Evolutionary conservation across 805 yeast genomes (phyloP).

Genomic region (Candida suzukii): DNA sequence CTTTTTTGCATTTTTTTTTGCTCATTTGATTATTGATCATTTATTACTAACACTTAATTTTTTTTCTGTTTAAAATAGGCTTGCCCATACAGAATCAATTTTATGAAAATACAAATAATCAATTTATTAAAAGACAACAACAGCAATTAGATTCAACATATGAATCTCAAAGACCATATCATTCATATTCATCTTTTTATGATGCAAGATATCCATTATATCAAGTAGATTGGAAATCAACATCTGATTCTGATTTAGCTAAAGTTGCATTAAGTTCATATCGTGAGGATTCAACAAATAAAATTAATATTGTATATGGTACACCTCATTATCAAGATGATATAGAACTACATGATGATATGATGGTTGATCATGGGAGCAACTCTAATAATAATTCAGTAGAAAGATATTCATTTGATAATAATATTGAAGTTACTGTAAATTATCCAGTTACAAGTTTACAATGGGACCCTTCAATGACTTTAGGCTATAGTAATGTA

Average conservation of each 20-base stretch:
- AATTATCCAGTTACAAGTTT: slow-evolving; percentile 66
- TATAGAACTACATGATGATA: slow-evolving; percentile 13
- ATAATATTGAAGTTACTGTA: slow-evolving; percentile 44
- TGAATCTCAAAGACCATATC: neutral
- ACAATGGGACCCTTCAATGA: slow-evolving; percentile 60
- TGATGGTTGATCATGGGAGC: slow-evolving; percentile 8
- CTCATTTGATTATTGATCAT: neutral
- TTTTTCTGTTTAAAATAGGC: neutral
- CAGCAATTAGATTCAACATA: slow-evolving; percentile 1
- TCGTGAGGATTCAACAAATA: slow-evolving; percentile 70
- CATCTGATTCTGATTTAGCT: slow-evolving; percentile 30
- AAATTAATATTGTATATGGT: slow-evolving; percentile 45
- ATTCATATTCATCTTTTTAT: slow-evolving; percentile 27
- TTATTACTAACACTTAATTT: neutral
- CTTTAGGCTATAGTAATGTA: slow-evolving; percentile 14
- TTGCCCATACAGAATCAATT: slow-evolving; percentile 2
- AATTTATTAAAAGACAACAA: slow-evolving; percentile 3
- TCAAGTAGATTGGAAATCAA: slow-evolving; percentile 44
- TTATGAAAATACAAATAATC: slow-evolving; percentile 1
- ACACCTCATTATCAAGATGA: slow-evolving; percentile 21
- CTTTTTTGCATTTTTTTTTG: too few relatives aligned
- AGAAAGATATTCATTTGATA: slow-evolving; percentile 35
- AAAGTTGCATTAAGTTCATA: slow-evolving; percentile 67
- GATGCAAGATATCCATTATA: slow-evolving; percentile 45
- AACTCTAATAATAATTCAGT: slow-evolving; percentile 8